Percentiles rank a stretch among this genome's conserved stretches.
Evolutionary conservation across 139 green algal genomes (phyloP).

Genomic region (Trebouxia sp.): DNA sequence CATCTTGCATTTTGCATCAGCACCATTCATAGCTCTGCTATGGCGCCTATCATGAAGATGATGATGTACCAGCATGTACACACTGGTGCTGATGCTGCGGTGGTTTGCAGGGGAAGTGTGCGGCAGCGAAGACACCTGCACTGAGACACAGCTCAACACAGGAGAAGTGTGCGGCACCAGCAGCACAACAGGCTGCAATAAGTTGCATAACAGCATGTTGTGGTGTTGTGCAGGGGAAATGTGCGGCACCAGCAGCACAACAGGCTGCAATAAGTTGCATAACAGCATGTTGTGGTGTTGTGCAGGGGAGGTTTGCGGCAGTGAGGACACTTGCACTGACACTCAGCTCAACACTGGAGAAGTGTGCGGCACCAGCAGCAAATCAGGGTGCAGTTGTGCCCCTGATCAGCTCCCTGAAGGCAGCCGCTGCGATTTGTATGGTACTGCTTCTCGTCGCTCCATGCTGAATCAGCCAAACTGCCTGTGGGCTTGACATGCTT

Average conservation of each 20-base stretch:
- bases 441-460: too few relatives aligned
- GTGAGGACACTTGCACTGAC: background rate
- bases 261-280: background rate
- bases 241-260: background rate
- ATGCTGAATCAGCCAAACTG: too few relatives aligned
- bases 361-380: background rate
- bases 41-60: too few relatives aligned
- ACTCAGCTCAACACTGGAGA: background rate
- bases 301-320: background rate
- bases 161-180: background rate
- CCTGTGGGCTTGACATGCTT: too few relatives aligned
- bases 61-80: too few relatives aligned
- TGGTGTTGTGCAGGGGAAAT: background rate
- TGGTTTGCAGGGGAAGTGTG: background rate
- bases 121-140: background rate
- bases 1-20: too few relatives aligned
- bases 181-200: background rate
- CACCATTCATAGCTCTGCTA: too few relatives aligned
- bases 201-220: too few relatives aligned
- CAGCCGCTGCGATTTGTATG: slow-evolving; percentile 1
- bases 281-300: too few relatives aligned
- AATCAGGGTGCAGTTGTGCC: background rate
- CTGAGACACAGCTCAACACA: too few relatives aligned
- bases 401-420: background rate
- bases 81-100: too few relatives aligned